Conservation (phyloP, 345 rosid species). For the Psidium friedrichsthalianum region DNA sequence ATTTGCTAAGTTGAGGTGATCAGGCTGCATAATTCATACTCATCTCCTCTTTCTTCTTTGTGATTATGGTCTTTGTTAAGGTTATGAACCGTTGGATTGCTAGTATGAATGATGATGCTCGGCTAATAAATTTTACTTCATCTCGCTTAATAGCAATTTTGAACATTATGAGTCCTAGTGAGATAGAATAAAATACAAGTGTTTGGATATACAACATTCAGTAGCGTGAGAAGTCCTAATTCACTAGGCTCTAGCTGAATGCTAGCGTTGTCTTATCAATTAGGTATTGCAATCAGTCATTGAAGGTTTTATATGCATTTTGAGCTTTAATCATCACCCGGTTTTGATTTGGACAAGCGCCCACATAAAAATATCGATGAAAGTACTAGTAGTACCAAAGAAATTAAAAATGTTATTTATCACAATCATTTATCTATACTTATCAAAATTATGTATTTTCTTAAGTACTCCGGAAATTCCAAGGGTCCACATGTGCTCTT, state of each 20-base stretch:
- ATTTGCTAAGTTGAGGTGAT: neutral
- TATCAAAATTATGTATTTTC: neutral
- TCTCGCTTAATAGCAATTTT: neutral
- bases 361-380: neutral
- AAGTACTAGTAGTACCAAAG: neutral
- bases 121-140: neutral
- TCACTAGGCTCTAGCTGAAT: neutral
- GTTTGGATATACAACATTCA: neutral
- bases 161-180: neutral
- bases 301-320: neutral
- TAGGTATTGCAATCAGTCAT: neutral
- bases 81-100: rapidly evolving
- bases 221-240: neutral
- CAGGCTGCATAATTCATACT: rapidly evolving
- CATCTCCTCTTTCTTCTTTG: neutral
- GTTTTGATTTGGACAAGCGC: too few relatives aligned
- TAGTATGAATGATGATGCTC: neutral
- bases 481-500: neutral
- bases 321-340: neutral
- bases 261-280: neutral
- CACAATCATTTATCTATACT: neutral
- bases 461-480: neutral
- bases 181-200: neutral
- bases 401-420: neutral
- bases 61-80: neutral